Percentiles rank a stretch among this genome's conserved stretches.
Conservation (phyloP, 2,329 filamentous ascomycete species). For the Fusarium decemcellulare region DNA sequence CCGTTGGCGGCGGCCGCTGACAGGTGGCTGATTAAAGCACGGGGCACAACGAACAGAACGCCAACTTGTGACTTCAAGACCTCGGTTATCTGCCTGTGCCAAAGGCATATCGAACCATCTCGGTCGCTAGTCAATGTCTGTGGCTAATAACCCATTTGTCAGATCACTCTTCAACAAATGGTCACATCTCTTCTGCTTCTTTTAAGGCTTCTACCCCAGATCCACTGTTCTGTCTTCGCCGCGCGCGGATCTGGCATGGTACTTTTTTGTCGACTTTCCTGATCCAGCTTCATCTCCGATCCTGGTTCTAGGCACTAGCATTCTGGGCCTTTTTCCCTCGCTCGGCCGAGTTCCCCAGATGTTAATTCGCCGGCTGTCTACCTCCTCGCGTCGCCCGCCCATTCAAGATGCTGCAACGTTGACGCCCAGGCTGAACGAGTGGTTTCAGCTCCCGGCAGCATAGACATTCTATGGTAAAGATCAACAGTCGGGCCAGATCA, state of each 20-base stretch:
- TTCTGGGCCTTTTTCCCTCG: slow-evolving; percentile 16
- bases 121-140: slow-evolving; percentile 22
- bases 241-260: slow-evolving; percentile 44
- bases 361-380: slow-evolving; percentile 23
- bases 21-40: slow-evolving; percentile 28
- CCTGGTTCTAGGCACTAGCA: slow-evolving; percentile 28
- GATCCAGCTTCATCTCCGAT: slow-evolving; percentile 48
- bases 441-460: slow-evolving; percentile 44
- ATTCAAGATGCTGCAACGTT: slow-evolving; percentile 27
- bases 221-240: slow-evolving; percentile 43
- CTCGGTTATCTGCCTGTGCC: slow-evolving; percentile 37
- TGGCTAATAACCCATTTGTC: slow-evolving; percentile 17
- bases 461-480: slow-evolving; percentile 34
- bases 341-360: slow-evolving; percentile 48
- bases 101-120: slow-evolving; percentile 18
- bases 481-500: slow-evolving; percentile 38
- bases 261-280: slow-evolving; percentile 37
- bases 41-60: slow-evolving; percentile 17
- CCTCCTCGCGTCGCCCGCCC: slow-evolving; percentile 26
- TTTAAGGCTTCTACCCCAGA: slow-evolving; percentile 46
- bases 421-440: slow-evolving; percentile 28
- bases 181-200: slow-evolving; percentile 26
- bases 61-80: slow-evolving; percentile 9
- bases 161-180: slow-evolving; percentile 32
- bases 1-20: slow-evolving; percentile 39